Evolutionary conservation across 495 filamentous ascomycete species (phyloP).

Genomic region (Aeminium ludgeri): DNA sequence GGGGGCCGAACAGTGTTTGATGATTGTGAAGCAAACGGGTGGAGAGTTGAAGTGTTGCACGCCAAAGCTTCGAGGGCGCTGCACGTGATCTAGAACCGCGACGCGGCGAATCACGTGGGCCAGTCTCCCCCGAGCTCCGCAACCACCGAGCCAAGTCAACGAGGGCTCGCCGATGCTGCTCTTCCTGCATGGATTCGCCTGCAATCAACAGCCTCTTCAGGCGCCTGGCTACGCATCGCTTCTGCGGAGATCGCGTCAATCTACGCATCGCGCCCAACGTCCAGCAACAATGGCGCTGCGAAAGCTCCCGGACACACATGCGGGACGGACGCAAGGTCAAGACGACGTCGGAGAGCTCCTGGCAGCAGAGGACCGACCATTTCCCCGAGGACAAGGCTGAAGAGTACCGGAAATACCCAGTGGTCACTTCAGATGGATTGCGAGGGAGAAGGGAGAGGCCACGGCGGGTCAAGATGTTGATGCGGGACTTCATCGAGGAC

Average conservation of each 20-base stretch:
- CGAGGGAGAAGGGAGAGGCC: constrained; percentile 57
- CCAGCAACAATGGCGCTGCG: constrained; percentile 7
- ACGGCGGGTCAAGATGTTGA: constrained; percentile 83
- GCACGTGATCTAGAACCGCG: too few relatives aligned
- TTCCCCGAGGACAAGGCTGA: constrained; percentile 58
- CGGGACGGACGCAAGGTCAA: not conserved
- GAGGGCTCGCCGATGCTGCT: not conserved
- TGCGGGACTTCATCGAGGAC: constrained; percentile 95
- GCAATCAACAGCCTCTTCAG: constrained; percentile 62
- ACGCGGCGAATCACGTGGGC: not conserved
- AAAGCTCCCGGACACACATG: not conserved
- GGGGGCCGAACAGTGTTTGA: too few relatives aligned
- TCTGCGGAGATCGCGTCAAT: constrained; percentile 38
- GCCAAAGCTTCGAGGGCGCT: too few relatives aligned
- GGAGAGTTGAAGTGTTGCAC: too few relatives aligned
- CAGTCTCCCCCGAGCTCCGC: constrained; percentile 1
- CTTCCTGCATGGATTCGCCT: constrained; percentile 59
- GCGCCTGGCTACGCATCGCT: constrained; percentile 57
- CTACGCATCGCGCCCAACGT: constrained; percentile 26
- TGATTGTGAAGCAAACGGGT: too few relatives aligned
- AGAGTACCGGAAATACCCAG: constrained; percentile 64
- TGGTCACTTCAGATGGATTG: constrained; percentile 67
- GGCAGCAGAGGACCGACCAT: constrained; percentile 63
- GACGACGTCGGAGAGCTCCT: constrained; percentile 33
- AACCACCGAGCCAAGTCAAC: not conserved